These are phyloP conservation scores for Clarkia xantiana DNA, from an alignment of 345 rosid genomes.

Conservation along the genomic window DNA sequence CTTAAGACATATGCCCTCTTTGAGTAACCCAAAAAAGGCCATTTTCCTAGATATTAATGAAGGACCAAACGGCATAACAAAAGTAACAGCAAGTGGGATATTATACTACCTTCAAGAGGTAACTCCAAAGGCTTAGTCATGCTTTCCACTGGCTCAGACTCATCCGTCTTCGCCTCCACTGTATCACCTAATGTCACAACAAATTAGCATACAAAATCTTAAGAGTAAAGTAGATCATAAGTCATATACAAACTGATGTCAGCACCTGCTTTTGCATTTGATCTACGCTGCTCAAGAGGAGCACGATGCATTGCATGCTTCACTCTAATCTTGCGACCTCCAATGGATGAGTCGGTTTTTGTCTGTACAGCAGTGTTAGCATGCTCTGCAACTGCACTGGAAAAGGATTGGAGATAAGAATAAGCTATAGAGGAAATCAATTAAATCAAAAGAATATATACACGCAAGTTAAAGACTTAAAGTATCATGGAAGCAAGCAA, in stretches of 20 bases:
- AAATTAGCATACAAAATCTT: neutral
- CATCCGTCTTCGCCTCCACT: conserved; percentile 15
- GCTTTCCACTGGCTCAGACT: conserved; percentile 14
- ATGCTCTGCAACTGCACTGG: conserved; percentile 77
- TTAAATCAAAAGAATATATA: too few relatives aligned
- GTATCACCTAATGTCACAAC: conserved; percentile 23
- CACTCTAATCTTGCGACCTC: conserved; percentile 65
- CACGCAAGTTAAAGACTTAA: too few relatives aligned
- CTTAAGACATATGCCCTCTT: conserved; percentile 16
- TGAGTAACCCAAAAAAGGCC: too few relatives aligned
- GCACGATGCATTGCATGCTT: conserved; percentile 80
- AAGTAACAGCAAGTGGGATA: too few relatives aligned
- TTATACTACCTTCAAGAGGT: neutral
- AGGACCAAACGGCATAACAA: too few relatives aligned
- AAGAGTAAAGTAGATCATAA: neutral
- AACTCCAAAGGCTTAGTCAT: conserved; percentile 20
- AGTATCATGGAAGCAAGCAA: too few relatives aligned
- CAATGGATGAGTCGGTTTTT: conserved; percentile 52
- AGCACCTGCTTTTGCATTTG: conserved; percentile 45
- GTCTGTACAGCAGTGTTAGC: conserved; percentile 68
- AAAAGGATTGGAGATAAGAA: conserved; percentile 5
- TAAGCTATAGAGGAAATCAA: conserved; percentile 1
- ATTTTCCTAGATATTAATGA: too few relatives aligned
- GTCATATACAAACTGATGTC: conserved; percentile 4
- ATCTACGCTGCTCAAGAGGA: conserved; percentile 54